Conservation (phyloP, 129 eudicot species). For the Deinandra increscens region DNA sequence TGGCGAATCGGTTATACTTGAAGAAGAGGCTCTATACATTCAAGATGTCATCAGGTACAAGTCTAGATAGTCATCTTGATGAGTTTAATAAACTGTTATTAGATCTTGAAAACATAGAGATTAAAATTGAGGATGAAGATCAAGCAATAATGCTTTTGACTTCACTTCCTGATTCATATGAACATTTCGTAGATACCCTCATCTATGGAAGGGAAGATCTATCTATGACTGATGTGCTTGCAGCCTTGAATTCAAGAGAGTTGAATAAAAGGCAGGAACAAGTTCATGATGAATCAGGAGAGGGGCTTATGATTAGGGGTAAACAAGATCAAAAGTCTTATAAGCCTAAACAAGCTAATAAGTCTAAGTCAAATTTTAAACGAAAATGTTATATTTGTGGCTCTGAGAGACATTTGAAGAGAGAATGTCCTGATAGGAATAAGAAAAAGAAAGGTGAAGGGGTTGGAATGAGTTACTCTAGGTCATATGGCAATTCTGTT, state of each 20-base stretch:
- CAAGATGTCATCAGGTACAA: not conserved
- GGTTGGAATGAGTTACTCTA: no score
- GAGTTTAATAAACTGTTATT: not conserved
- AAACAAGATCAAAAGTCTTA: not conserved
- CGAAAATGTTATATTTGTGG: not conserved
- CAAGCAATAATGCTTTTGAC: no score
- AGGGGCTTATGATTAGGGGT: not conserved
- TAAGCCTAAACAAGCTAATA: not conserved
- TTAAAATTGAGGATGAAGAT: not conserved
- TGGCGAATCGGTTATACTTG: not conserved
- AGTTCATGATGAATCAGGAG: not conserved
- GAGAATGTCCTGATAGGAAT: not conserved
- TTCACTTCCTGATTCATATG: no score
- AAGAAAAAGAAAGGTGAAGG: not conserved
- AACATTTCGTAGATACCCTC: no score
- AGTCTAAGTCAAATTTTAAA: not conserved
- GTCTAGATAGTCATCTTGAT: not conserved
- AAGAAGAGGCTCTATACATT: not conserved
- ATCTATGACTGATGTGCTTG: not conserved
- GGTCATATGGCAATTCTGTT: not conserved
- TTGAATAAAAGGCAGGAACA: not conserved
- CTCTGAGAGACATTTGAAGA: not conserved
- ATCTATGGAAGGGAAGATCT: not conserved
- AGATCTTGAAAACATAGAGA: not conserved
- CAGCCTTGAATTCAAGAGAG: not conserved